These are phyloP conservation scores for Monilinia laxa DNA, from an alignment of 2,329 filamentous ascomycete genomes.

Conservation along the genomic window DNA sequence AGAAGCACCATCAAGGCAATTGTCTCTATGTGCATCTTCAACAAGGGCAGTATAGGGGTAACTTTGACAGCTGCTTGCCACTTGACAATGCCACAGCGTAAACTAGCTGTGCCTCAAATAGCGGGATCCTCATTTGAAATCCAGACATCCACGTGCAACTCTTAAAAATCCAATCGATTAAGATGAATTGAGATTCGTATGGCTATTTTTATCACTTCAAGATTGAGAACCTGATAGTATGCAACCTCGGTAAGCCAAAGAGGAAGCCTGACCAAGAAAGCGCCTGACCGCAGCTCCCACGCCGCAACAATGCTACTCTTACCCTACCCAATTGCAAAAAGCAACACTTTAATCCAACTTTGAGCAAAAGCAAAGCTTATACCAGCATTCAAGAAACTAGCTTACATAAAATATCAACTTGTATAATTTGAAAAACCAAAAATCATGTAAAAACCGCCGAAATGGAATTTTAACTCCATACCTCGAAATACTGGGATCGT, in stretches of 20 bases:
- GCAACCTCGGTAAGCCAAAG: neutral
- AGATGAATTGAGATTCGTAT: neutral
- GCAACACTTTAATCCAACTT: neutral
- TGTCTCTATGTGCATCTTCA: neutral
- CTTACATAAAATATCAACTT: neutral
- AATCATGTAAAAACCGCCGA: neutral
- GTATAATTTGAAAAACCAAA: neutral
- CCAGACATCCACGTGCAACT: neutral
- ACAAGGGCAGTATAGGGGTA: too few species aligned
- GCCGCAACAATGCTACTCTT: neutral
- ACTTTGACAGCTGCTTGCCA: neutral
- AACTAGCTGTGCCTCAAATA: neutral
- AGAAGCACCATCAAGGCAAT: too few species aligned
- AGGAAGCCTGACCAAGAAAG: neutral
- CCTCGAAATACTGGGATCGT: neutral
- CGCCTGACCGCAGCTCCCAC: neutral
- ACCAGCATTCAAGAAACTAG: constrained; percentile 5
- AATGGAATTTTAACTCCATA: constrained; percentile 2
- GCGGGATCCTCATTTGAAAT: neutral
- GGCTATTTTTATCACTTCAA: neutral
- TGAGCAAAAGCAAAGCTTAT: neutral
- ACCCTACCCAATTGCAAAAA: neutral
- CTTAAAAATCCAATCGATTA: neutral
- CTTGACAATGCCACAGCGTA: neutral
- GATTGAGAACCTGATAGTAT: neutral